Evolutionary conservation across 257 asterid genomes (phyloP).

Genomic region (Osmanthus fragrans): DNA sequence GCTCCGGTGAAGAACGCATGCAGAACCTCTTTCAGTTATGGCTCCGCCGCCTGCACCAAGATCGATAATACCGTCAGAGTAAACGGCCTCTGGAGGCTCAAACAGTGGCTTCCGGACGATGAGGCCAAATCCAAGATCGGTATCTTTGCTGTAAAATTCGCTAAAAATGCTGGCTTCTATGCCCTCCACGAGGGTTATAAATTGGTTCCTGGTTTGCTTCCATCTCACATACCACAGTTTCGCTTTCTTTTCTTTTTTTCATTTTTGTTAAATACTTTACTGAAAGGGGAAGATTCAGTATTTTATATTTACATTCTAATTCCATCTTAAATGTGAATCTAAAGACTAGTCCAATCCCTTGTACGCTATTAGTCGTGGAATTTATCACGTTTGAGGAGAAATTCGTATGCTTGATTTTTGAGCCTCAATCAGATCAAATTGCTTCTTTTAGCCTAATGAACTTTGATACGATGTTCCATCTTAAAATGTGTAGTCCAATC

Average conservation of each 20-base stretch:
- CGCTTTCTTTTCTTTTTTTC: no score
- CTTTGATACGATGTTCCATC: no score
- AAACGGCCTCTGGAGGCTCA: slow-evolving; percentile 21
- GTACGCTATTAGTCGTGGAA: no score
- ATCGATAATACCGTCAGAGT: slow-evolving; percentile 31
- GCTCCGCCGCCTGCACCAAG: slow-evolving; percentile 30
- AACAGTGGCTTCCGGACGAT: slow-evolving; percentile 28
- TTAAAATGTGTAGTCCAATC: no score
- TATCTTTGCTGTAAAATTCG: slow-evolving; percentile 24
- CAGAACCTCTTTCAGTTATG: slow-evolving; percentile 23
- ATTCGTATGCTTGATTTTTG: no score
- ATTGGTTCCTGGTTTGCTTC: slow-evolving; percentile 37
- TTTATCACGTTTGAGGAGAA: neutral
- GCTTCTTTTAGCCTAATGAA: no score
- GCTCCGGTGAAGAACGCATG: slow-evolving; percentile 23
- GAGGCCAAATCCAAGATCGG: slow-evolving; percentile 34
- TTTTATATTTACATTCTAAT: no score
- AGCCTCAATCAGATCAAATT: no score
- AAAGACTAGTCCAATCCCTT: no score
- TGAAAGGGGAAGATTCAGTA: neutral
- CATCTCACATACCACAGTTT: no score
- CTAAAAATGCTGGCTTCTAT: slow-evolving; percentile 33
- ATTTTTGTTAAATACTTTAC: no score
- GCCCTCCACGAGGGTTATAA: slow-evolving; percentile 36
- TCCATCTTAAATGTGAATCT: no score